Evolutionary conservation across 768 basidiomycete genomes (phyloP).

Genomic region (Lyophyllum decastes): DNA sequence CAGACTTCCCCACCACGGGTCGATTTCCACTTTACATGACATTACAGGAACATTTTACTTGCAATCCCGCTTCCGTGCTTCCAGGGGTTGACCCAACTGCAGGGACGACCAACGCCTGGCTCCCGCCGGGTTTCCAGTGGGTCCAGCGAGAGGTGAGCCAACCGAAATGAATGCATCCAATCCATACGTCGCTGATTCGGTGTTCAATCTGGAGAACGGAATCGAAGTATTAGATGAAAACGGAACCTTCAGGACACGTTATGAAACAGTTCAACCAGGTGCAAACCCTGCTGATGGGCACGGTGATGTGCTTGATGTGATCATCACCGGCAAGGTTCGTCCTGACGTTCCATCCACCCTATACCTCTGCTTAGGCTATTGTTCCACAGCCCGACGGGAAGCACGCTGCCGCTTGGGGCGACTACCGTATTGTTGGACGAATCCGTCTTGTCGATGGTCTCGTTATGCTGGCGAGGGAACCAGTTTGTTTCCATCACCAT

Average conservation of each 20-base stretch:
- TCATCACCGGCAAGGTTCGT: conserved; percentile 55
- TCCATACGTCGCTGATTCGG: conserved; percentile 39
- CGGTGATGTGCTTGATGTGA: conserved; percentile 42
- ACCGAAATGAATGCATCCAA: conserved; percentile 17
- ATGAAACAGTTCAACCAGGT: conserved; percentile 34
- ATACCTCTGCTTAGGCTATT: background rate
- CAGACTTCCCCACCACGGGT: conserved; percentile 33
- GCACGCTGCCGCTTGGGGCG: conserved; percentile 57
- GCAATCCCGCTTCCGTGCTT: conserved; percentile 30
- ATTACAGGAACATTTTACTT: conserved; percentile 50
- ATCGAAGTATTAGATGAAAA: conserved; percentile 39
- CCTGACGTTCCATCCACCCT: background rate
- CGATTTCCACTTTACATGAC: conserved; percentile 50
- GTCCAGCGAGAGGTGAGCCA: conserved; percentile 44
- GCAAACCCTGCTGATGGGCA: conserved; percentile 14
- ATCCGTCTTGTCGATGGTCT: conserved; percentile 62
- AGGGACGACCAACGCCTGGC: conserved; percentile 45
- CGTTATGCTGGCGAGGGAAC: conserved; percentile 51
- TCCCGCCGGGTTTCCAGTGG: conserved; percentile 41
- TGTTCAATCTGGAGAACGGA: conserved; percentile 51
- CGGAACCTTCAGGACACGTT: conserved; percentile 37
- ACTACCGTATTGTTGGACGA: conserved; percentile 55
- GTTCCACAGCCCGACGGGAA: conserved; percentile 44
- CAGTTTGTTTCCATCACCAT: conserved; percentile 35
- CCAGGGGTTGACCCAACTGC: conserved; percentile 34